Evolutionary conservation across 345 rosid species (phyloP).

Genomic region (Populus deltoides): DNA sequence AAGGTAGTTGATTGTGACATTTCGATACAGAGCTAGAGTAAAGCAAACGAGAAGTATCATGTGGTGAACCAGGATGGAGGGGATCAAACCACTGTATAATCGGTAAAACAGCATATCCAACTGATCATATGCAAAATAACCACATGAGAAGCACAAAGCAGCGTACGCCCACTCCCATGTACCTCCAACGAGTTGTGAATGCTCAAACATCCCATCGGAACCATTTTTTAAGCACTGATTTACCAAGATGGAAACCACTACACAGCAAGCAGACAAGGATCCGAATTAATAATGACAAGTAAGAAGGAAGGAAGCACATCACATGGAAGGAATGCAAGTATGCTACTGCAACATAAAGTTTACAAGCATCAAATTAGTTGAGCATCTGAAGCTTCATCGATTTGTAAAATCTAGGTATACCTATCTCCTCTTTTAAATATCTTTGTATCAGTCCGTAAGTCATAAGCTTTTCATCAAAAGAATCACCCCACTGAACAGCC

Average conservation of each 20-base stretch:
- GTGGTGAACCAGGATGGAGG: slow-evolving; percentile 76
- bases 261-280: slow-evolving; percentile 12
- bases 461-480: background rate
- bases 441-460: background rate
- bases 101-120: slow-evolving; percentile 82
- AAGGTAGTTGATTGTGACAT: slow-evolving; percentile 80
- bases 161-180: slow-evolving; percentile 81
- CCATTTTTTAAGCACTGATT: slow-evolving; percentile 50
- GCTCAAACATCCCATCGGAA: slow-evolving; percentile 60
- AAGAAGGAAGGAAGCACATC: background rate
- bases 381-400: background rate
- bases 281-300: background rate
- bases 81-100: slow-evolving; percentile 72
- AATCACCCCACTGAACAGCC: too few species aligned
- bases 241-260: slow-evolving; percentile 69
- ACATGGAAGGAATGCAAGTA: background rate
- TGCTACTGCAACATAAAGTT: background rate
- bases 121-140: slow-evolving; percentile 95
- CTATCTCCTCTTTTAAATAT: background rate
- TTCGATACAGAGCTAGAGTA: slow-evolving; percentile 80
- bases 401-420: background rate
- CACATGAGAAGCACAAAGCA: slow-evolving; percentile 81
- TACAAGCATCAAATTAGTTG: background rate
- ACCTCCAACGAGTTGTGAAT: slow-evolving; percentile 54
- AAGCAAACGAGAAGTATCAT: slow-evolving; percentile 83